Evolutionary conservation across 352 stramenopile species (phyloP), one percentile per base, ranked within the genome.

Genomic region (Pythium phragmiticola): DNA sequence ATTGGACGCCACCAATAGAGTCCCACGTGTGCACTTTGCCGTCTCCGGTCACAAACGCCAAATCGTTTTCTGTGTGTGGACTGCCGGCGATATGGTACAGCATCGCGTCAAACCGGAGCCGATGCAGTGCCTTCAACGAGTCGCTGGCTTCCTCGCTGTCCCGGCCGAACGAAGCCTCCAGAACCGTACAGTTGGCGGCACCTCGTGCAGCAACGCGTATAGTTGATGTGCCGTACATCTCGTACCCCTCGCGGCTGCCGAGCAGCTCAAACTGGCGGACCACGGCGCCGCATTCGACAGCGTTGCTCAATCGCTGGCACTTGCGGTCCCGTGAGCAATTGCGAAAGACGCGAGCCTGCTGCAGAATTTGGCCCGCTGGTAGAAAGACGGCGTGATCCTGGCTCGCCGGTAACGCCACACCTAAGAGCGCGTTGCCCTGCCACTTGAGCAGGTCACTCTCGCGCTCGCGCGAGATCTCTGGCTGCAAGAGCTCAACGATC

Each of bases 341-440:
- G 34, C 67, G 77, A 52, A 80, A 84, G 61, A 82, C 80, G 21
- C 78, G 82, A 34, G 72, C 81, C 65, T 89, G 79, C 56, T 92
- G 83, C 55, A 92, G 55, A 4, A 90, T 74, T 19, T 86, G 64
- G 13, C 81, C 81, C 0, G 77, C 87, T 16, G 83, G 81, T 51
- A 87, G 88, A 68, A 92, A 87, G 19, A 92, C 68, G 4, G 87
- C 60, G 48, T 90, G 79, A 21, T 77, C 65, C 6, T 66, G 70
- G 7, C 74, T 57, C 2, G 58, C 48, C 8, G 57, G 69, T 11
- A 66, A 16, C 34, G 65, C 60, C 9, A 77, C 61, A 41, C 79
- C 83, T 34, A 77, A 57, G 42, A 92, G 69, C 33, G 76, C 76
- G 63, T 92, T 92, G 65, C 83, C 78, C 59, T 92, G 83, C 72